These are phyloP conservation scores for Pseudogymnoascus sp. DNA, from an alignment of 2,329 filamentous ascomycete genomes.

Conservation along the genomic window DNA sequence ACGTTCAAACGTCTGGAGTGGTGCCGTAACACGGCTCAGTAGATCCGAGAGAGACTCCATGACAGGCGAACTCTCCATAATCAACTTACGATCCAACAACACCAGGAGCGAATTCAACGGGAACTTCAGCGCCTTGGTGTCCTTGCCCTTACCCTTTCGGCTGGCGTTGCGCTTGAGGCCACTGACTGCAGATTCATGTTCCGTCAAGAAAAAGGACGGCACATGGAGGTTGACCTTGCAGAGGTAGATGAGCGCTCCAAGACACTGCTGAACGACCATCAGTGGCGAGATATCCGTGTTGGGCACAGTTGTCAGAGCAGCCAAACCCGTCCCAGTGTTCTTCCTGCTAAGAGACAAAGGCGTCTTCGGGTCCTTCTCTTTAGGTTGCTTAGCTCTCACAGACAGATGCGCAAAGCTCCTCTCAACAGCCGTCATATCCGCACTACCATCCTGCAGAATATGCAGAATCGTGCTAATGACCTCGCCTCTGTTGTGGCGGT, in stretches of 20 bases:
- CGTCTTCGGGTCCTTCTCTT: slow-evolving; percentile 58
- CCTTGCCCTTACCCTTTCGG: slow-evolving; percentile 83
- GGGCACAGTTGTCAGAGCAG: slow-evolving; percentile 39
- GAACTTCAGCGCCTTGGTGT: slow-evolving; percentile 75
- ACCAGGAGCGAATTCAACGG: slow-evolving; percentile 85
- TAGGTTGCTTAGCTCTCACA: slow-evolving; percentile 75
- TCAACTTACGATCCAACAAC: slow-evolving; percentile 83
- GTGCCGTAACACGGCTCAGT: slow-evolving; percentile 79
- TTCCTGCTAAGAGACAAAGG: slow-evolving; percentile 73
- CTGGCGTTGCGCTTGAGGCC: slow-evolving; percentile 68
- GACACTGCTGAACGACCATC: slow-evolving; percentile 90
- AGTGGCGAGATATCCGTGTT: slow-evolving; percentile 87
- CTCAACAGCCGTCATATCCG: slow-evolving; percentile 87
- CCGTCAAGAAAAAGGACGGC: slow-evolving; percentile 83
- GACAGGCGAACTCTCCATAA: slow-evolving; percentile 93
- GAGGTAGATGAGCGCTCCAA: slow-evolving; percentile 76
- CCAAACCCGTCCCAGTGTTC: slow-evolving; percentile 47
- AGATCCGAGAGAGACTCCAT: slow-evolving; percentile 90
- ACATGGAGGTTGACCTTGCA: slow-evolving; percentile 75
- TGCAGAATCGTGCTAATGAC: slow-evolving; percentile 87
- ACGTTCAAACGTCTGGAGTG: slow-evolving; percentile 72
- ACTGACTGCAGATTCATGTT: slow-evolving; percentile 70
- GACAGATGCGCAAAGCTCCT: slow-evolving; percentile 92
- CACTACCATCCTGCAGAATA: slow-evolving; percentile 90
- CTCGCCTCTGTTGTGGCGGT: slow-evolving; percentile 90